These are phyloP conservation scores for Calamus simplicifolius DNA, from an alignment of 176 grass and related monocot species.

Conservation along the genomic window DNA sequence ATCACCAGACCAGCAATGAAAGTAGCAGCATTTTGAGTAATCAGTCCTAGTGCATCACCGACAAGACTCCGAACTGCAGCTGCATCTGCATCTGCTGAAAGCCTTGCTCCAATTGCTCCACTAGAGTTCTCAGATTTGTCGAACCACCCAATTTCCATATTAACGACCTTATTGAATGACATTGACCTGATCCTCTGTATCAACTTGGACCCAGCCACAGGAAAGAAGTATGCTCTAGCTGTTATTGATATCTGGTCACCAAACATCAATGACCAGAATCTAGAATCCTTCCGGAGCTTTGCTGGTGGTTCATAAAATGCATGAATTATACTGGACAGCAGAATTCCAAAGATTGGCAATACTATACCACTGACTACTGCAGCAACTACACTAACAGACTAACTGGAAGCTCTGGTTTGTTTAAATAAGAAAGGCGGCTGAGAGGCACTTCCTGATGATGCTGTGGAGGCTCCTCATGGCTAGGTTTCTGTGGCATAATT, in stretches of 20 bases:
- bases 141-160: too few species aligned
- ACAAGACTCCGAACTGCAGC: conserved; percentile 8
- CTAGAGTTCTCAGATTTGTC: too few species aligned
- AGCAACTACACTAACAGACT: conserved; percentile 55
- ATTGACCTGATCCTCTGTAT: too few species aligned
- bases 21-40: conserved; percentile 6
- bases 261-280: conserved; percentile 11
- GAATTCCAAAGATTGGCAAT: conserved; percentile 61
- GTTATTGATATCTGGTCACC: conserved; percentile 6
- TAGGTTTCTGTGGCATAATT: conserved; percentile 6
- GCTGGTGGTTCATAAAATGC: conserved; percentile 54
- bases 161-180: too few species aligned
- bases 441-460: conserved; percentile 40
- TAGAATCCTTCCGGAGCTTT: conserved; percentile 42
- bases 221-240: too few species aligned
- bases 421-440: conserved; percentile 46
- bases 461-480: conserved; percentile 13
- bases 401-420: conserved; percentile 72
- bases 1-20: conserved; percentile 8
- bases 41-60: conserved; percentile 7
- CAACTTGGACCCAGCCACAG: too few species aligned
- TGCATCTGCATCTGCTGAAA: too few species aligned
- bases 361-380: conserved; percentile 60
- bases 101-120: too few species aligned
- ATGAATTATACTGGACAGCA: conserved; percentile 50